Evolutionary conservation across 2,329 filamentous ascomycete species (phyloP), one percentile per base, ranked within the genome.

Genomic region (Apiospora koreana): DNA sequence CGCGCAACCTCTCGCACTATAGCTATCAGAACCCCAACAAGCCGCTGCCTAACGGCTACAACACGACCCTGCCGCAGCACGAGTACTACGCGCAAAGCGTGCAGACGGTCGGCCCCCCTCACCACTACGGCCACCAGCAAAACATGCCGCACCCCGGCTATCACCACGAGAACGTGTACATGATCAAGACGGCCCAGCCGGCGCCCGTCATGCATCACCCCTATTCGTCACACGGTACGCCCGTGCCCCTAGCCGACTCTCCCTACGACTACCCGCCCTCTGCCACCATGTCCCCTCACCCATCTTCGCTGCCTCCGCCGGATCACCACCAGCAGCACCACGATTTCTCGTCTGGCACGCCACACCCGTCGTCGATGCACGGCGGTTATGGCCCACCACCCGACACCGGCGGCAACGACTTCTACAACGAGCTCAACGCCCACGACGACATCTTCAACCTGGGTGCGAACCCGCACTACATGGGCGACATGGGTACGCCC

Each of bases 1-100:
- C n/a, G 73, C 70, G 54, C 72, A 75, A 46, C 72, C 69, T 68
- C 58, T 16, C n/a, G 68, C 69, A 70, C 45, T 69, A 28, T 23
- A 46, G 50, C 41, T 65, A 58, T 41, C 46, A 28, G 45, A 68
- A 45, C 66, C 31, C 43, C 31, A 38, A 50, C 31, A 48, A 68
- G 31, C 45, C 66, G 18, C 43, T 54, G 35, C 66, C 66, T 10
- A 9, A 8, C 43, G 66, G 28, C 6, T 68, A 68, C 54, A 62
- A 62, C 54, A n/a, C 54, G 31, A 28, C 21, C 7, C 21, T 41
- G 25, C 43, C 43, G 25, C 43, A 35, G 18, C 25, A 18, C 21
- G 43, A 48, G 45, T 68, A 68, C 31, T 68, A 68, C 25, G 43
- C 43, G 31, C 66, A 68, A 48, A 48, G 35, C 43, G 43, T 54